These are phyloP conservation scores for Populus deltoides DNA, from an alignment of 345 rosid genomes.

Conservation along the genomic window DNA sequence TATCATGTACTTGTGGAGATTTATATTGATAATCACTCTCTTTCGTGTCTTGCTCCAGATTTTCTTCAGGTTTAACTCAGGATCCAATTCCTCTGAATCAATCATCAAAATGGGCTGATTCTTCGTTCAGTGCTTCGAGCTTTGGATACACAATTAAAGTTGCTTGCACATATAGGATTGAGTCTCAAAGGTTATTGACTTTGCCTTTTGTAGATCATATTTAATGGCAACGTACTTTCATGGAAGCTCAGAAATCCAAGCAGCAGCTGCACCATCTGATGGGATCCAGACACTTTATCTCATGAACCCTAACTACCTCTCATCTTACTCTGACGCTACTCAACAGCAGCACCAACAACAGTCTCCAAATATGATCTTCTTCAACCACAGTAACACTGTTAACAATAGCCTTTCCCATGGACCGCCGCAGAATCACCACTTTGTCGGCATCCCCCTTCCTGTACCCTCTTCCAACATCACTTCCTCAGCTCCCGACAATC, in stretches of 20 bases:
- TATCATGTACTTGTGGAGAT: neutral
- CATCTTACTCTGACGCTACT: constrained; percentile 36
- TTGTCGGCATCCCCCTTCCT: constrained; percentile 39
- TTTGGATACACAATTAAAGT: neutral
- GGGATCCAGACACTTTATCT: constrained; percentile 53
- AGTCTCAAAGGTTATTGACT: neutral
- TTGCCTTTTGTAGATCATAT: neutral
- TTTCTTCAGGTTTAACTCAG: neutral
- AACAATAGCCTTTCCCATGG: constrained; percentile 30
- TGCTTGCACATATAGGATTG: neutral
- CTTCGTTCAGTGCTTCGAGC: neutral
- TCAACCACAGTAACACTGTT: constrained; percentile 22
- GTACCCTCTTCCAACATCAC: constrained; percentile 4
- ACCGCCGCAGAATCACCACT: constrained; percentile 33
- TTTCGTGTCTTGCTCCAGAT: neutral
- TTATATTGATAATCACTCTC: neutral
- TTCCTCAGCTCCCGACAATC: constrained; percentile 19
- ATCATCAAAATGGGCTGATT: constrained; percentile 17
- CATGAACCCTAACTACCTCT: constrained; percentile 46
- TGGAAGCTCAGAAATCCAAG: constrained; percentile 46
- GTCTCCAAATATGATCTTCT: constrained; percentile 24
- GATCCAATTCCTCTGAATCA: neutral
- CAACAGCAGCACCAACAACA: constrained; percentile 5
- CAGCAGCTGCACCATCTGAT: constrained; percentile 30
- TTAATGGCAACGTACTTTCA: constrained; percentile 53